Conservation (phyloP, 129 eudicot genomes). For the Flaveria trinervia region DNA sequence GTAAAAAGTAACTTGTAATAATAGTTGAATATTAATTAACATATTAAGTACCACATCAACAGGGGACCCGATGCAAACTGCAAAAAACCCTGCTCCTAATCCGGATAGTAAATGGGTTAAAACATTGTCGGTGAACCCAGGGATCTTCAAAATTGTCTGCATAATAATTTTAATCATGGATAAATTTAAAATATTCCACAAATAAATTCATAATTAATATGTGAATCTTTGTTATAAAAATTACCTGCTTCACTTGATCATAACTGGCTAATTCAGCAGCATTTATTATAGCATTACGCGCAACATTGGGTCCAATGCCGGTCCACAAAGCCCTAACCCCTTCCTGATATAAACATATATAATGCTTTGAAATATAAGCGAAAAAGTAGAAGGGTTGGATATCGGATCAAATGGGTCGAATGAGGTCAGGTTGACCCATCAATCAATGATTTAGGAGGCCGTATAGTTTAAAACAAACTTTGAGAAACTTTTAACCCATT, state of each 20-base stretch:
- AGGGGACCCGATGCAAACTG: constrained; percentile 98
- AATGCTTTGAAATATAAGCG: background rate
- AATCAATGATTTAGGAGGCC: background rate
- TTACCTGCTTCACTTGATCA: constrained; percentile 94
- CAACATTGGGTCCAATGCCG: constrained; percentile 87
- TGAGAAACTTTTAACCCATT: background rate
- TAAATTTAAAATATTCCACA: background rate
- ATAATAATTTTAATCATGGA: constrained; percentile 17
- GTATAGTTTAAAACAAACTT: background rate
- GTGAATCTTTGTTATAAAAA: background rate
- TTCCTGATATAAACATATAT: constrained; percentile 49
- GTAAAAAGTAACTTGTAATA: background rate
- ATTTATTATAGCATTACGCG: constrained; percentile 89
- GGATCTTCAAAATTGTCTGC: constrained; percentile 88
- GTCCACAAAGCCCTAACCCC: constrained; percentile 86
- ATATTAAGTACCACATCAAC: constrained; percentile 77
- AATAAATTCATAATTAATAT: background rate
- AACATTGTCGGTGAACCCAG: constrained; percentile 87
- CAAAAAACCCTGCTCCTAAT: constrained; percentile 94
- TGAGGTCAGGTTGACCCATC: background rate
- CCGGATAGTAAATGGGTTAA: constrained; percentile 83
- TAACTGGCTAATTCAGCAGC: constrained; percentile 98
- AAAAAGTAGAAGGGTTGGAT: constrained; percentile 1
- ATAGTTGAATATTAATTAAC: constrained; percentile 18
- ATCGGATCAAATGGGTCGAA: background rate